Conservation (phyloP, 352 stramenopile genomes). For the Globisporangium canariense region DNA sequence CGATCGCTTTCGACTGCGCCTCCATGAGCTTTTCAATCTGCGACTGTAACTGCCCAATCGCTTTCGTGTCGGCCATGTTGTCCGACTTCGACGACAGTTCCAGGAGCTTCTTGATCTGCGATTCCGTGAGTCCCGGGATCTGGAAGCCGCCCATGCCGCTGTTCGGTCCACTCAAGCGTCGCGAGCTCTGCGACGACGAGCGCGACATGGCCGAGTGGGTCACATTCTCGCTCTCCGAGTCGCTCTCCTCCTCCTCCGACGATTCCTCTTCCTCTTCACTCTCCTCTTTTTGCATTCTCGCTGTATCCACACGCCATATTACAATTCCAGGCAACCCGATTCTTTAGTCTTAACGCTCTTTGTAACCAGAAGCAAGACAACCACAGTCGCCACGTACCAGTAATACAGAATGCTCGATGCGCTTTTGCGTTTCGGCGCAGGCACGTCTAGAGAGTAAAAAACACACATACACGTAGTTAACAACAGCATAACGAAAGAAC, state of each 20-base stretch:
- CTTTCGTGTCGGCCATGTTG: constrained; percentile 35
- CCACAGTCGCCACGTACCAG: constrained; percentile 20
- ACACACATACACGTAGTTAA: constrained; percentile 2
- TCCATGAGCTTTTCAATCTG: constrained; percentile 78
- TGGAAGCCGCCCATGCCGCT: constrained; percentile 23
- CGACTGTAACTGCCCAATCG: constrained; percentile 59
- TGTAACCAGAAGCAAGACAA: background rate
- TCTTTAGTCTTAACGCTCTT: background rate
- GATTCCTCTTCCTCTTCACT: constrained; percentile 47
- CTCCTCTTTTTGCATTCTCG: constrained; percentile 58
- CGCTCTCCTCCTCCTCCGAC: constrained; percentile 69
- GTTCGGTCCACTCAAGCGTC: constrained; percentile 7
- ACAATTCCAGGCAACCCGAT: background rate
- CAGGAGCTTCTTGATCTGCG: constrained; percentile 68
- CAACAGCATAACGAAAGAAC: constrained; percentile 1
- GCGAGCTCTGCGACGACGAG: constrained; percentile 17
- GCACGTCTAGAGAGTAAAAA: constrained; percentile 39
- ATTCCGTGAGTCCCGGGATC: constrained; percentile 48
- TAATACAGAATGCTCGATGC: constrained; percentile 73
- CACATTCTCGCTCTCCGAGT: constrained; percentile 63
- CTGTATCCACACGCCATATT: constrained; percentile 14
- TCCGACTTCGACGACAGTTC: constrained; percentile 61
- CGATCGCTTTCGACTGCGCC: constrained; percentile 25
- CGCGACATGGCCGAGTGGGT: constrained; percentile 20
- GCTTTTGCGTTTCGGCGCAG: constrained; percentile 65